phyloP scores from a whole-genome alignment of 2,329 filamentous ascomycete genomes.

The Didymella exigua region DNA sequence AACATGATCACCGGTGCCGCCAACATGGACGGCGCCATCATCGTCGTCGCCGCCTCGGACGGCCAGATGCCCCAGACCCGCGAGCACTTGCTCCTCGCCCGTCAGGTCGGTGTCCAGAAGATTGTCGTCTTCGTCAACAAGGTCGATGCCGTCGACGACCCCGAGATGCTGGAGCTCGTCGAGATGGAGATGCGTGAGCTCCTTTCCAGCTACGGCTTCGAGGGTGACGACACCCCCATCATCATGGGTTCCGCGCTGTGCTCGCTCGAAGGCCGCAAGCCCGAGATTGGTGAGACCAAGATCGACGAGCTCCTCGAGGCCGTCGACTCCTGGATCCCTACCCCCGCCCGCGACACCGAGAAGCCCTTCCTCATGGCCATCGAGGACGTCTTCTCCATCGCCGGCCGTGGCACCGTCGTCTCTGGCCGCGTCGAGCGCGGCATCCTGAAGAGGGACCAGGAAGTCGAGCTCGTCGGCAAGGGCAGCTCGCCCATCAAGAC shows the following conservation, averaged over 20 bases:
- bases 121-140: conserved; percentile 99
- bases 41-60: conserved; percentile 96
- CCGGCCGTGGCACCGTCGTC: conserved; percentile 91
- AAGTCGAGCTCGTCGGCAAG: conserved; percentile 95
- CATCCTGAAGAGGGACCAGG: conserved; percentile 87
- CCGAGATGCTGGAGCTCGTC: conserved; percentile 99
- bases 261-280: conserved; percentile 83
- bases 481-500: conserved; percentile 84
- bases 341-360: conserved; percentile 88
- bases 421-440: conserved; percentile 98
- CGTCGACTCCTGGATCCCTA: conserved; percentile 96
- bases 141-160: conserved; percentile 94
- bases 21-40: conserved; percentile 99
- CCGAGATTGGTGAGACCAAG: conserved; percentile 84
- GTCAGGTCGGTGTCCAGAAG: conserved; percentile 96
- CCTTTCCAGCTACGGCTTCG: conserved; percentile 89
- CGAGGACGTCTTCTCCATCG: conserved; percentile 68
- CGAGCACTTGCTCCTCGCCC: conserved; percentile 96
- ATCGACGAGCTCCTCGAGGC: conserved; percentile 90
- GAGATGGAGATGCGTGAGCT: conserved; percentile 99
- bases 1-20: conserved; percentile 99
- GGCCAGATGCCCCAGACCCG: conserved; percentile 99
- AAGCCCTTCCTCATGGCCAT: conserved; percentile 99
- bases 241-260: conserved; percentile 96
- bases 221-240: conserved; percentile 97